These are phyloP conservation scores for Calonectria leucothoes DNA, from an alignment of 2,329 filamentous ascomycete species.

Conservation along the genomic window DNA sequence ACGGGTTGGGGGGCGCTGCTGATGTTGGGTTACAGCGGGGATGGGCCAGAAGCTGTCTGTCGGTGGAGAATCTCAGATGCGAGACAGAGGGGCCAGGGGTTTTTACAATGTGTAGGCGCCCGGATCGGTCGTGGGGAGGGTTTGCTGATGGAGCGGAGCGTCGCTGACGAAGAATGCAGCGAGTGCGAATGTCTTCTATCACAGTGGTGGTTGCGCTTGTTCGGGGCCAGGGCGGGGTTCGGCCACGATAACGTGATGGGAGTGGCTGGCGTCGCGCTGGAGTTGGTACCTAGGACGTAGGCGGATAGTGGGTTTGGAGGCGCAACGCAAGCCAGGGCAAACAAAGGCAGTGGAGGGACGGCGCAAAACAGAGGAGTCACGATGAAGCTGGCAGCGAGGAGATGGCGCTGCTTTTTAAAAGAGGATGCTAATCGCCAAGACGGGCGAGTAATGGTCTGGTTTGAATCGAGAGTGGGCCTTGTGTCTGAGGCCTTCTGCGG, in stretches of 20 bases:
- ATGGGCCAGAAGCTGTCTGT: conserved; percentile 9
- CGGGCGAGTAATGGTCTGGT: conserved; percentile 1
- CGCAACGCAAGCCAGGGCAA: neutral
- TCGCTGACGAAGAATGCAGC: conserved; percentile 32
- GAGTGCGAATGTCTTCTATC: conserved; percentile 32
- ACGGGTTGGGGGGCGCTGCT: conserved; percentile 5
- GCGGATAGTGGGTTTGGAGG: conserved; percentile 4
- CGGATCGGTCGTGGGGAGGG: conserved; percentile 22
- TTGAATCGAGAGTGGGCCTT: conserved; percentile 13
- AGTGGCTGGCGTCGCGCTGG: conserved; percentile 41
- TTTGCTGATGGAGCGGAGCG: conserved; percentile 29
- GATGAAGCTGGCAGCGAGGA: neutral
- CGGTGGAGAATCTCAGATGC: conserved; percentile 26
- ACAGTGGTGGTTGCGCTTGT: conserved; percentile 43
- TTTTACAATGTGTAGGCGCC: neutral
- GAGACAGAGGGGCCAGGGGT: conserved; percentile 14
- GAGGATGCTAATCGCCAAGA: neutral
- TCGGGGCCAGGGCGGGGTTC: conserved; percentile 42
- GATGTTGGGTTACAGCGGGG: conserved; percentile 22
- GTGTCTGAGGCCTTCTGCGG: conserved; percentile 7
- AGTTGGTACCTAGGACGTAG: conserved; percentile 8
- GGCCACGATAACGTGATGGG: conserved; percentile 42
- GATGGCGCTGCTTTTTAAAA: conserved; percentile 12
- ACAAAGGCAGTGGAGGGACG: neutral
- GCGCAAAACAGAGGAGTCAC: neutral